Evolutionary conservation across 2,329 filamentous ascomycete species (phyloP), one percentile per base, ranked within the genome.

Genomic region (Phaeosphaeriaceae sp.): DNA sequence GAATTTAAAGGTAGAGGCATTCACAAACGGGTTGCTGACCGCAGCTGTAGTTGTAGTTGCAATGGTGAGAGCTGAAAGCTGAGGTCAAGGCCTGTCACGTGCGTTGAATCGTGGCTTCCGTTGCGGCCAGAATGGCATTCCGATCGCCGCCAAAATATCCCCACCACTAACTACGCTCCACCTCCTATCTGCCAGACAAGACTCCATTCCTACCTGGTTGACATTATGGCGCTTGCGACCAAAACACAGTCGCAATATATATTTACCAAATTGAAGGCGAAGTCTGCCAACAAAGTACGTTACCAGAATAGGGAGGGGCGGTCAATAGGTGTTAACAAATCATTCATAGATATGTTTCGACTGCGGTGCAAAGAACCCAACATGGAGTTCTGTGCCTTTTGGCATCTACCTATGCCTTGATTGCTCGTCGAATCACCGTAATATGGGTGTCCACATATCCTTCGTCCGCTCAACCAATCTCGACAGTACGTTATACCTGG

Each of bases 391-490:
- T 6, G 92, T 97, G 26, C 92, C 93, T 9, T 92, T 99, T 59
- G 94, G 90, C 70, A 97, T 99, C 74, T 99, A 97, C 74, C 86
- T 99, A 17, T 99, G 94, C 72, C 87, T 99, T 67, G 94, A 99
- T 78, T 99, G 94, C 79, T 97, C 93, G 34, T 89, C 93, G 48
- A 92, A 97, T 75, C 94, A 99, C 77, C 88, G 94, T 66, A 97
- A 97, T 76, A 87, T 99, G 67, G 94, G 94, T 75, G 93, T 97
- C 53, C 94, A 99, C 77, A 97, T 99, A 77, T 97, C 93, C 64
- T 99, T 99, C 81, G 94, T 99, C 68, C 89, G 94, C 68, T 97
- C 93, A 54, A 97, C 93, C 55, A 97, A 97, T 76, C 89, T 99
- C 75, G 94, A 99, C 76, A 92, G 93, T 97, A 89, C 72, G 91